Percentiles rank a stretch among this genome's conserved stretches.
Evolutionary conservation across 208 protist genomes (phyloP).

Genomic region (Polymyxa betae): DNA sequence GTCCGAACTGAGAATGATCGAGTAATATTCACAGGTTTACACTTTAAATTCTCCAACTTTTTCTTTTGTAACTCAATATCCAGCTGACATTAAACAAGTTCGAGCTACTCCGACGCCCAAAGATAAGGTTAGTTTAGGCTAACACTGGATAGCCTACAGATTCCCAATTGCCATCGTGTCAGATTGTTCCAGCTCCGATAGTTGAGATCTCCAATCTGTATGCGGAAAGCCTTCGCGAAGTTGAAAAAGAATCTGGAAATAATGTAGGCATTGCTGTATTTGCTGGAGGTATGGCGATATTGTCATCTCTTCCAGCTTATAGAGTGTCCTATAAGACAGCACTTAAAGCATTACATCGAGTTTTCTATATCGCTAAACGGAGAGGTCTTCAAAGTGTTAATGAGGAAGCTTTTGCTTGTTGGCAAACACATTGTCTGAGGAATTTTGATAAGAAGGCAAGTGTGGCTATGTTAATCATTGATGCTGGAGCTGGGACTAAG

Average conservation of each 20-base stretch:
- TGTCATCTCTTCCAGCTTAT: neutral
- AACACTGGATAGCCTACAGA: no score
- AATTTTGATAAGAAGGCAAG: neutral
- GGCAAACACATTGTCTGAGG: conserved; percentile 28
- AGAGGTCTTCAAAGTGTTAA: neutral
- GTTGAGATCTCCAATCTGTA: neutral
- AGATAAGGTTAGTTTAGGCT: no score
- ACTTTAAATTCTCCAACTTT: no score
- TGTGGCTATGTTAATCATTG: conserved; percentile 15
- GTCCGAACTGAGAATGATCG: no score
- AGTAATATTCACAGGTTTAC: no score
- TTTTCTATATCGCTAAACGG: conserved; percentile 27
- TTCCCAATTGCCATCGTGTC: no score
- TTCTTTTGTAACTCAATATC: no score
- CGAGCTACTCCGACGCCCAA: no score
- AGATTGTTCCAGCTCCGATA: neutral
- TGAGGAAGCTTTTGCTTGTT: conserved; percentile 6
- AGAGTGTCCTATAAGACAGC: neutral
- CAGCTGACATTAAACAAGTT: no score
- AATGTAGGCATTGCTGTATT: neutral
- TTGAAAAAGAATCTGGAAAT: neutral
- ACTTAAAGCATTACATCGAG: neutral
- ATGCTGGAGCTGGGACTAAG: neutral
- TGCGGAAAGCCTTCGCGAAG: conserved; percentile 36
- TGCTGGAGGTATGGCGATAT: conserved; percentile 13